These are phyloP conservation scores for Dipodascopsis tothii DNA, from an alignment of 805 yeast genomes.

Conservation along the genomic window DNA sequence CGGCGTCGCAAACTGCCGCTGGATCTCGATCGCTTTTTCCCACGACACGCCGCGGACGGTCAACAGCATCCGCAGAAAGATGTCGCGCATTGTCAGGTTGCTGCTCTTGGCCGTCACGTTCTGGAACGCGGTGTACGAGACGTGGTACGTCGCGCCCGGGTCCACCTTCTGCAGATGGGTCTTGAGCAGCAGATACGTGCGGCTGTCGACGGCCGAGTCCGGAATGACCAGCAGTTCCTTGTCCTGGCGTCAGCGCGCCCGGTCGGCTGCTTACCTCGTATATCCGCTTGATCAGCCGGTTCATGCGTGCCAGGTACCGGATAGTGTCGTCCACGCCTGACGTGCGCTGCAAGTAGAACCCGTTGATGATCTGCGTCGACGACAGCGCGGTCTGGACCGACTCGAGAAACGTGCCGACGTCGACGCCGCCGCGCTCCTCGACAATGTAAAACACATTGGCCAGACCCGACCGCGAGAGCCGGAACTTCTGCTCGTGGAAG, in stretches of 20 bases:
- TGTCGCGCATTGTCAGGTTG: conserved; percentile 63
- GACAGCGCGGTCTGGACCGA: conserved; percentile 73
- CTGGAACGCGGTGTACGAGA: conserved; percentile 49
- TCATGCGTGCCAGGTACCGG: conserved; percentile 46
- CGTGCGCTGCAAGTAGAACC: conserved; percentile 63
- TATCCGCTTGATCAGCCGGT: conserved; percentile 37
- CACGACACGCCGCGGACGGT: conserved; percentile 71
- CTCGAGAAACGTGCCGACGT: conserved; percentile 35
- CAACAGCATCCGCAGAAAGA: conserved; percentile 70
- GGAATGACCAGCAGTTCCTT: conserved; percentile 37
- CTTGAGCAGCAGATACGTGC: conserved; percentile 10
- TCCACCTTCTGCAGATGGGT: conserved; percentile 5
- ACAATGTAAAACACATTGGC: conserved; percentile 64
- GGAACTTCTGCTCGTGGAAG: conserved; percentile 73
- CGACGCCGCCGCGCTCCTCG: conserved; percentile 59
- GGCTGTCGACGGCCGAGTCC: conserved; percentile 23
- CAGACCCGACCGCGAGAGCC: conserved; percentile 65
- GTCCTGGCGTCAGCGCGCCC: conserved; percentile 1
- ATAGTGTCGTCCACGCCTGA: conserved; percentile 68
- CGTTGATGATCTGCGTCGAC: conserved; percentile 55
- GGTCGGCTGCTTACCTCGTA: conserved; percentile 28
- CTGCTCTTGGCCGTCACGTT: conserved; percentile 62
- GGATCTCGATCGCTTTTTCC: conserved; percentile 78
- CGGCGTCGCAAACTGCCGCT: conserved; percentile 65
- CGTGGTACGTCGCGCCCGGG: conserved; percentile 33